Evolutionary conservation across 345 rosid species (phyloP).

Genomic region (Citropsis articulata): DNA sequence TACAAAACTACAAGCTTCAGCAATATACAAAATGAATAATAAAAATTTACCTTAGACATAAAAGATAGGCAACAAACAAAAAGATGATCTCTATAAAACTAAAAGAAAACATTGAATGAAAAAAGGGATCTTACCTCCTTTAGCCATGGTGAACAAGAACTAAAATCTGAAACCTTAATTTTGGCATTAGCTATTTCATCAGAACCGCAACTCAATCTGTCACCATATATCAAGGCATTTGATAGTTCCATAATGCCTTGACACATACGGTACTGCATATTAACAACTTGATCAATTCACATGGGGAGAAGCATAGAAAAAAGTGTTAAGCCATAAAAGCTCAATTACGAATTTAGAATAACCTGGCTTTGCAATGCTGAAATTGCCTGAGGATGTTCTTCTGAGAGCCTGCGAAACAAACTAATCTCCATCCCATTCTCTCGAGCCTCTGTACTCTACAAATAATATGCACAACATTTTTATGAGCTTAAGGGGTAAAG

Average conservation of each 20-base stretch:
- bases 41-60: no score
- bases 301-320: conserved; percentile 3
- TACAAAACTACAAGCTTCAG: not conserved
- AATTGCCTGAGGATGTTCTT: conserved; percentile 98
- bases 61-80: not conserved
- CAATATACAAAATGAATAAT: not conserved
- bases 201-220: conserved; percentile 85
- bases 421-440: conserved; percentile 94
- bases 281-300: conserved; percentile 21
- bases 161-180: conserved; percentile 50
- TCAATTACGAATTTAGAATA: conserved; percentile 14
- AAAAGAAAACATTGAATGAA: not conserved
- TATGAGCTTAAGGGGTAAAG: conserved; percentile 14
- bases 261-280: conserved; percentile 91
- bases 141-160: conserved; percentile 56
- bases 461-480: conserved; percentile 5
- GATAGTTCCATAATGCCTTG: conserved; percentile 89
- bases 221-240: conserved; percentile 90
- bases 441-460: conserved; percentile 85
- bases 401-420: conserved; percentile 94
- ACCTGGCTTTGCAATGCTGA: conserved; percentile 98
- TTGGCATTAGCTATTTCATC: conserved; percentile 71
- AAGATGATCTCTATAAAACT: not conserved
- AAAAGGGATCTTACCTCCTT: conserved; percentile 46
- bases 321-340: conserved; percentile 11